Percentiles rank a stretch among this genome's conserved stretches.
Evolutionary conservation across 352 stramenopile genomes (phyloP).

Genomic region (Globisporangium parvum): DNA sequence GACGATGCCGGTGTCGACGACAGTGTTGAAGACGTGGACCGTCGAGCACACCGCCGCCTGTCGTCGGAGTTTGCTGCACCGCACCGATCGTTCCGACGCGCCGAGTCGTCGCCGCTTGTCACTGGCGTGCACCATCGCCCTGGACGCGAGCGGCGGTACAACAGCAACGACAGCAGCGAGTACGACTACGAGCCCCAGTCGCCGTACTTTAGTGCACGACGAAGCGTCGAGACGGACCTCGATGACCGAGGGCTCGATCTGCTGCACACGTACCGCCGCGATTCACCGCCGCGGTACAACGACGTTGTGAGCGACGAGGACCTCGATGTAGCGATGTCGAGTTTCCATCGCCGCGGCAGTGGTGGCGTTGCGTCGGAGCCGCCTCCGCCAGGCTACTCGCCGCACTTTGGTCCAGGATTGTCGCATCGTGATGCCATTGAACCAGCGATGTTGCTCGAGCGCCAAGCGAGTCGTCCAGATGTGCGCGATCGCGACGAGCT

Average conservation of each 20-base stretch:
- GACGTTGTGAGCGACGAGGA: not conserved
- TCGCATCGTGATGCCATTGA: not conserved
- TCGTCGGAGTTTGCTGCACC: slow-evolving; percentile 5
- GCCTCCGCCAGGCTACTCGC: not conserved
- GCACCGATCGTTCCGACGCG: slow-evolving; percentile 1
- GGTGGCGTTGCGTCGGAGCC: not conserved
- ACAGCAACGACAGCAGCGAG: slow-evolving; percentile 1
- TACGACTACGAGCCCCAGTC: slow-evolving; percentile 2
- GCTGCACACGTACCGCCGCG: not conserved
- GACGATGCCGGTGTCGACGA: not conserved
- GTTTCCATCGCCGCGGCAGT: not conserved
- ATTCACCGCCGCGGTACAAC: slow-evolving; percentile 4
- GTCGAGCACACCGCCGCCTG: not conserved
- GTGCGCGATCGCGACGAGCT: slow-evolving; percentile 24
- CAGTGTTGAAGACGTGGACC: not conserved
- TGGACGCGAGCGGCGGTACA: not conserved
- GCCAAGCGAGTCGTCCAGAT: not conserved
- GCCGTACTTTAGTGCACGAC: not conserved
- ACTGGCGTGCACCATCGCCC: not conserved
- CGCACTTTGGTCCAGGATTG: not conserved
- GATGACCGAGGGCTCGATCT: not conserved
- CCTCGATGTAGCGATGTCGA: not conserved
- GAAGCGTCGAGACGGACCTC: not conserved
- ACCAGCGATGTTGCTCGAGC: not conserved
- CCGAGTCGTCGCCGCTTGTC: not conserved